phyloP scores from a whole-genome alignment of 202 grass and related monocot genomes.

The Elaeis oleifera region DNA sequence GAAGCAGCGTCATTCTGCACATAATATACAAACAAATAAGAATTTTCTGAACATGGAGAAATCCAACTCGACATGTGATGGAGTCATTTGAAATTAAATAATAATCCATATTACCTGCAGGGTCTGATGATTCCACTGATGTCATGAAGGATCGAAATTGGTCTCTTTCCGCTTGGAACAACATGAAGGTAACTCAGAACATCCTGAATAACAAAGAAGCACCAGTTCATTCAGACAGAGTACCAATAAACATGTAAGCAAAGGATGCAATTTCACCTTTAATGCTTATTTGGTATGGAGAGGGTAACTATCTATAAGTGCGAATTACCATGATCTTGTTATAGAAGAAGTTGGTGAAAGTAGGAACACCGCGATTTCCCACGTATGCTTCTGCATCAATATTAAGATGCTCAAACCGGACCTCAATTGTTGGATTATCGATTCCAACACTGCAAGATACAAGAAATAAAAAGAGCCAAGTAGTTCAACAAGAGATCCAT shows the following conservation, averaged over 20 bases:
- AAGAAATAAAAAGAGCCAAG: not conserved
- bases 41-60: no score
- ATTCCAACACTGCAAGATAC: slow-evolving; percentile 60
- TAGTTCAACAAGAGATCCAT: not conserved
- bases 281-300: no score
- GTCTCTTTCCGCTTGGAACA: slow-evolving; percentile 59
- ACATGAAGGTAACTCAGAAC: slow-evolving; percentile 65
- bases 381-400: slow-evolving; percentile 78
- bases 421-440: slow-evolving; percentile 79
- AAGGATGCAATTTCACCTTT: no score
- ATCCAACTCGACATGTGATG: no score
- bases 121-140: slow-evolving; percentile 83
- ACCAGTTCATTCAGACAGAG: slow-evolving; percentile 21
- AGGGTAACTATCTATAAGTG: no score
- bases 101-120: slow-evolving; percentile 31
- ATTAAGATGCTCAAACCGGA: slow-evolving; percentile 68
- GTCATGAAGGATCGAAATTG: slow-evolving; percentile 67
- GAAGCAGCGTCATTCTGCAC: slow-evolving; percentile 65
- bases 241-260: not conserved
- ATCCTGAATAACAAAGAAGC: slow-evolving; percentile 26
- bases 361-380: slow-evolving; percentile 61
- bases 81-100: no score
- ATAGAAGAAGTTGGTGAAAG: slow-evolving; percentile 82
- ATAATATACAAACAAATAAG: no score
- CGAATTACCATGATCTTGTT: slow-evolving; percentile 68